A percentile compares a stretch with the other conserved stretches of the same genome.
Evolutionary conservation across 768 basidiomycete species (phyloP).

Genomic region (Tubosaeta brunneosetosa): DNA sequence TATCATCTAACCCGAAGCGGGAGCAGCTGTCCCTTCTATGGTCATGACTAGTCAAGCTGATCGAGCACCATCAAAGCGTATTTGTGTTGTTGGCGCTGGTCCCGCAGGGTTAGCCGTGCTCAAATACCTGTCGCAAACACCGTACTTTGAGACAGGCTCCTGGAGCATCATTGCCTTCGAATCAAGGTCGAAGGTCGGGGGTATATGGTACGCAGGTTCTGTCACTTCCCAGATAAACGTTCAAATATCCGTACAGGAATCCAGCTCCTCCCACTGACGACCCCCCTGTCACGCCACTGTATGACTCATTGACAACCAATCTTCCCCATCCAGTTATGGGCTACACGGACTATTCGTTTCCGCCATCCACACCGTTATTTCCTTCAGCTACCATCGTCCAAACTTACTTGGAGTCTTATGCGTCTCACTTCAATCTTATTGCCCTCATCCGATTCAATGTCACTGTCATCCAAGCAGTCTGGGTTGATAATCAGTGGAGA

Average conservation of each 20-base stretch:
- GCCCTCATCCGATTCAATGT: slow-evolving; percentile 63
- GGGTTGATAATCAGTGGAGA: slow-evolving; percentile 44
- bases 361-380: slow-evolving; percentile 66
- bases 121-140: slow-evolving; percentile 57
- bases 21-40: neutral
- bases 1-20: neutral
- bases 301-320: slow-evolving; percentile 80
- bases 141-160: slow-evolving; percentile 48
- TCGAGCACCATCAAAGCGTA: slow-evolving; percentile 31
- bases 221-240: neutral
- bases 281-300: slow-evolving; percentile 64
- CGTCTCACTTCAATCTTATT: slow-evolving; percentile 53
- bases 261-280: slow-evolving; percentile 47
- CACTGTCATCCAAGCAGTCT: slow-evolving; percentile 44
- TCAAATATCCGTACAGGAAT: slow-evolving; percentile 37
- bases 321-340: slow-evolving; percentile 77
- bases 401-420: slow-evolving; percentile 66
- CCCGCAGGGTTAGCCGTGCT: slow-evolving; percentile 69
- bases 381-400: slow-evolving; percentile 59
- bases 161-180: slow-evolving; percentile 70
- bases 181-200: slow-evolving; percentile 60
- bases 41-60: slow-evolving; percentile 6
- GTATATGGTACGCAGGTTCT: slow-evolving; percentile 57
- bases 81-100: slow-evolving; percentile 75
- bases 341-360: slow-evolving; percentile 58